A percentile compares a stretch with the other conserved stretches of the same genome.
Conservation (phyloP, 2,329 filamentous ascomycete species). For the Pyrenochaeta sp. region DNA sequence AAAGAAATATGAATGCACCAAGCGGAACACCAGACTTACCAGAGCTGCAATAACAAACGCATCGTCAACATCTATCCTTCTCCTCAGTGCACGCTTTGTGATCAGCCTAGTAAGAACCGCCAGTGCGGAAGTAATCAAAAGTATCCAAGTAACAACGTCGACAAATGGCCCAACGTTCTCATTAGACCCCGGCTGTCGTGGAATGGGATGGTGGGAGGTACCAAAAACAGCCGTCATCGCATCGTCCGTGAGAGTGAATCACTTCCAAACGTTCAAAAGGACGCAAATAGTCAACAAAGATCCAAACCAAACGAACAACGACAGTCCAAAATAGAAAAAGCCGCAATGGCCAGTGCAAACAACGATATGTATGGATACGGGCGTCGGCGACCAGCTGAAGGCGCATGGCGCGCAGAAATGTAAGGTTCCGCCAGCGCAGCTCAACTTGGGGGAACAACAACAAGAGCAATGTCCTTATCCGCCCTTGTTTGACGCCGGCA, state of each 20-base stretch:
- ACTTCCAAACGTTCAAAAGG: constrained; percentile 10
- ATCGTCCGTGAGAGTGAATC: constrained; percentile 25
- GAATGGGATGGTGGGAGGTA: constrained; percentile 32
- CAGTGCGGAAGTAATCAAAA: constrained; percentile 44
- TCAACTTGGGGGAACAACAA: constrained; percentile 19
- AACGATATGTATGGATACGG: constrained; percentile 16
- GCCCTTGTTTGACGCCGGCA: constrained; percentile 19
- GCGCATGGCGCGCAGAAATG: constrained; percentile 28
- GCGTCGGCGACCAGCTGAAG: constrained; percentile 15
- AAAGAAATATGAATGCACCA: background rate
- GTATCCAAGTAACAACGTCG: constrained; percentile 47
- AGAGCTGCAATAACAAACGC: constrained; percentile 45
- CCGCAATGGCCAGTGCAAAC: constrained; percentile 16
- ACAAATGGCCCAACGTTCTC: constrained; percentile 44
- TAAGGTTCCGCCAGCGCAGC: constrained; percentile 20
- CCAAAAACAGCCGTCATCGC: constrained; percentile 38
- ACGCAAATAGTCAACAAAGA: background rate
- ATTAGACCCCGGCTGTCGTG: constrained; percentile 40
- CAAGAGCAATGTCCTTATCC: constrained; percentile 25
- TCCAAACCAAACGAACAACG: background rate
- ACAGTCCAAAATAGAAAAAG: constrained; percentile 11
- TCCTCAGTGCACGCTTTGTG: constrained; percentile 44
- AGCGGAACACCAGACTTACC: constrained; percentile 27
- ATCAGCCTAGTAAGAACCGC: constrained; percentile 45
- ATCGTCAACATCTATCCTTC: constrained; percentile 45